phyloP scores from a whole-genome alignment of 306 rosid species.

The Prunus davidiana region DNA sequence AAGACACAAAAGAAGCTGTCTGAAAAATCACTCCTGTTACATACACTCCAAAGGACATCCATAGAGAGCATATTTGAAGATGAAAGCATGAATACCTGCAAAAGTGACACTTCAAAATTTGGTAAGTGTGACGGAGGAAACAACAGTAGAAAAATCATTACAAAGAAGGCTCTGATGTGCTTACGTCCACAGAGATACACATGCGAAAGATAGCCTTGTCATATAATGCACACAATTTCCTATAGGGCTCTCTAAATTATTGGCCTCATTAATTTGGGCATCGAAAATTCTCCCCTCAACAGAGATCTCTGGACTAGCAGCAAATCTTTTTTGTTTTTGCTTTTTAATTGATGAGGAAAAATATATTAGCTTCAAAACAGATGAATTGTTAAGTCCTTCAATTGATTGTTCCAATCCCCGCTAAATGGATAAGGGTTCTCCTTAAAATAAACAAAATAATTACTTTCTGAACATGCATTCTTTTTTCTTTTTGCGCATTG shows the following conservation, averaged over 20 bases:
- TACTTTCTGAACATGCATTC: background rate
- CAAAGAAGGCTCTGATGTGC: background rate
- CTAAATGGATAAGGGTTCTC: background rate
- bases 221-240: background rate
- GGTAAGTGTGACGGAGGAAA: background rate
- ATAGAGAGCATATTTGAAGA: conserved; percentile 80
- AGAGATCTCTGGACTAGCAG: background rate
- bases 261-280: background rate
- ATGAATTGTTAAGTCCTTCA: background rate
- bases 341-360: background rate
- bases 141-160: background rate
- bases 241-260: background rate
- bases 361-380: background rate
- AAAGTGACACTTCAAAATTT: background rate
- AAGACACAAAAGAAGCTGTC: conserved; percentile 83
- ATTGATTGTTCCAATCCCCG: background rate
- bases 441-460: background rate
- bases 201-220: background rate
- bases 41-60: conserved; percentile 98
- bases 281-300: background rate
- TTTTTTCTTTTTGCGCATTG: background rate
- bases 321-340: no score
- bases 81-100: conserved; percentile 93
- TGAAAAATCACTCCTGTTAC: conserved; percentile 95
- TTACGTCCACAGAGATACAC: background rate